Conservation (phyloP, 2,329 filamentous ascomycete species). For the Penicillium sp. region DNA sequence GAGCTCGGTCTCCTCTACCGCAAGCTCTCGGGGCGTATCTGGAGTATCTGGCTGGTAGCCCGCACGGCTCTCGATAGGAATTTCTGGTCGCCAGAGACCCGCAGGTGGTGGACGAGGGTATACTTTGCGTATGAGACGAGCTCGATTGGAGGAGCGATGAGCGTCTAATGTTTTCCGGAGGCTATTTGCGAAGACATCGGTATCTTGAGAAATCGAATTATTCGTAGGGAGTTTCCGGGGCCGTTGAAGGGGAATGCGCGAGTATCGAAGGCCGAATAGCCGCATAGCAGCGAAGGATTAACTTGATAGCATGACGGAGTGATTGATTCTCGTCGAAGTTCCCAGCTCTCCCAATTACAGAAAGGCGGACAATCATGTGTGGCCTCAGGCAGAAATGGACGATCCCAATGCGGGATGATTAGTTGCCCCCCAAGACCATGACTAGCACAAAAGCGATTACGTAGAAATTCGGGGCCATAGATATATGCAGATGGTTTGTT, state of each 20-base stretch:
- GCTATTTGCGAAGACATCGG: slow-evolving; percentile 37
- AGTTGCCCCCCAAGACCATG: no score
- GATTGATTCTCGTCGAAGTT: no score
- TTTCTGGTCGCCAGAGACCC: slow-evolving; percentile 22
- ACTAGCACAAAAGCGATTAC: not conserved
- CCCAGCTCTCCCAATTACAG: not conserved
- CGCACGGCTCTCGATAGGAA: slow-evolving; percentile 18
- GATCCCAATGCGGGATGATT: slow-evolving; percentile 15
- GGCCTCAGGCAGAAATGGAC: slow-evolving; percentile 15
- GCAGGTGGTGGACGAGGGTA: slow-evolving; percentile 16
- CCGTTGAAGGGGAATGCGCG: slow-evolving; percentile 17
- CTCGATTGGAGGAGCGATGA: slow-evolving; percentile 45
- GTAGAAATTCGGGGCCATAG: no score
- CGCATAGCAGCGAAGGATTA: slow-evolving; percentile 30
- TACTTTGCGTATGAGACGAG: slow-evolving; percentile 39
- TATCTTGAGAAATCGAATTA: slow-evolving; percentile 15
- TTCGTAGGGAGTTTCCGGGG: slow-evolving; percentile 18
- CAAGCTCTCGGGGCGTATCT: not conserved
- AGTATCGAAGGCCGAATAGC: slow-evolving; percentile 13
- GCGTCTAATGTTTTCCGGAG: slow-evolving; percentile 46
- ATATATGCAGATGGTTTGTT: no score
- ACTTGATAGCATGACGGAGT: slow-evolving; percentile 14
- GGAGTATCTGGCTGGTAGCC: slow-evolving; percentile 14
- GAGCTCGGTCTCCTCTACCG: slow-evolving; percentile 1
- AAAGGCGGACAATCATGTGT: no score